phyloP scores from a whole-genome alignment of 108 stramenopile species.

The Epipyxis sp. region DNA sequence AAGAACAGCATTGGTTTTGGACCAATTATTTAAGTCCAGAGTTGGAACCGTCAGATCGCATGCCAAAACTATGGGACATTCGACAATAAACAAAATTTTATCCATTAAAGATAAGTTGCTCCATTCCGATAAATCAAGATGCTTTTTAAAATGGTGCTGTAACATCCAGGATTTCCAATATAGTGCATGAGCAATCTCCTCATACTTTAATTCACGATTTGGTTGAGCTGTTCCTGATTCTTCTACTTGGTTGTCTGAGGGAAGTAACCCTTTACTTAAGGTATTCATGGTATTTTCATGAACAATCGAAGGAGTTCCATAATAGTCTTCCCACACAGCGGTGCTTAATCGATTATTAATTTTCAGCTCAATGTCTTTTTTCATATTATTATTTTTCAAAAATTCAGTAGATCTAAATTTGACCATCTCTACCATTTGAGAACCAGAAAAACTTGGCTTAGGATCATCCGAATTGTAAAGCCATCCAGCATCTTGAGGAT shows the following conservation, averaged over 20 bases:
- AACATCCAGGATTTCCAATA: slow-evolving; percentile 55
- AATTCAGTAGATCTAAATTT: too few species aligned
- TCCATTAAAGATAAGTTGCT: slow-evolving; percentile 19
- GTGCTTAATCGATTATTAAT: not conserved
- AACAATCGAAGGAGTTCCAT: not conserved
- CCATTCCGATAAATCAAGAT: too few species aligned
- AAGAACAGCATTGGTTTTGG: slow-evolving; percentile 26
- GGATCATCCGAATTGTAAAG: too few species aligned
- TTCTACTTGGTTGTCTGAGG: not conserved
- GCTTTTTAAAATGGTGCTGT: slow-evolving; percentile 34
- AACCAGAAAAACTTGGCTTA: not conserved
- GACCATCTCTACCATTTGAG: not conserved
- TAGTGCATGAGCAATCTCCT: not conserved
- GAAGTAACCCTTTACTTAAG: not conserved
- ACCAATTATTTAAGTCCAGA: slow-evolving; percentile 47
- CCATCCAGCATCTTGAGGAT: not conserved
- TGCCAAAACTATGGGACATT: slow-evolving; percentile 36
- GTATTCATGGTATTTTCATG: not conserved
- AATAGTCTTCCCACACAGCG: slow-evolving; percentile 11
- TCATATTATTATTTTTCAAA: too few species aligned
- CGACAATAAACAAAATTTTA: not conserved
- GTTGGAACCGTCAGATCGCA: slow-evolving; percentile 51
- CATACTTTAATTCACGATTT: not conserved
- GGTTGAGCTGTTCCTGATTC: too few species aligned
- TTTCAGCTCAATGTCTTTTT: not conserved